Conservation (phyloP, 495 filamentous ascomycete species). For the Podospora pseudopauciseta region DNA sequence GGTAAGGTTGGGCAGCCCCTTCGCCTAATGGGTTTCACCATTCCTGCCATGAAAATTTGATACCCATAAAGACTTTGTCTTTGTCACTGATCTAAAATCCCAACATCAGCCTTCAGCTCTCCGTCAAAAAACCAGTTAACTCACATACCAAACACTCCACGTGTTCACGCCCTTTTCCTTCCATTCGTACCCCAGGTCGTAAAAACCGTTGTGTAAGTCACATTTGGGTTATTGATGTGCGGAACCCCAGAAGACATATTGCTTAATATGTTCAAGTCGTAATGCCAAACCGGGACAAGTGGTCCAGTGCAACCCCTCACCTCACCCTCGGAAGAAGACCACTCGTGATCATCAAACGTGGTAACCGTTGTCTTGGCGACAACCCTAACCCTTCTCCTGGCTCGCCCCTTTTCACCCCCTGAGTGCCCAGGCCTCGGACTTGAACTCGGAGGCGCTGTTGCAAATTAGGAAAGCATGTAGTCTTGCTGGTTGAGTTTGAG, state of each 20-base stretch:
- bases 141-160: neutral
- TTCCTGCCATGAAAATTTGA: too few species aligned
- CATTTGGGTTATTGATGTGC: neutral
- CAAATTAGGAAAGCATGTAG: neutral
- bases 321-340: neutral
- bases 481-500: neutral
- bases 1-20: too few species aligned
- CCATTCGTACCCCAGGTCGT: neutral
- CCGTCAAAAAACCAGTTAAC: too few species aligned
- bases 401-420: neutral
- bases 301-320: neutral
- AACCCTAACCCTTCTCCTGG: neutral
- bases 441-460: neutral
- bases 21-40: too few species aligned
- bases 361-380: neutral
- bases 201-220: neutral
- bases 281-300: neutral
- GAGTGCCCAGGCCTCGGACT: neutral
- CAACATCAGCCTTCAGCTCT: too few species aligned
- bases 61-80: too few species aligned
- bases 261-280: neutral
- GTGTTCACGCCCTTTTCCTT: neutral
- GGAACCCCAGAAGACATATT: neutral
- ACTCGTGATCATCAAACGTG: neutral
- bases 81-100: too few species aligned